phyloP scores from a whole-genome alignment of 768 basidiomycete species.

The Cantharellus cinnabarinus region DNA sequence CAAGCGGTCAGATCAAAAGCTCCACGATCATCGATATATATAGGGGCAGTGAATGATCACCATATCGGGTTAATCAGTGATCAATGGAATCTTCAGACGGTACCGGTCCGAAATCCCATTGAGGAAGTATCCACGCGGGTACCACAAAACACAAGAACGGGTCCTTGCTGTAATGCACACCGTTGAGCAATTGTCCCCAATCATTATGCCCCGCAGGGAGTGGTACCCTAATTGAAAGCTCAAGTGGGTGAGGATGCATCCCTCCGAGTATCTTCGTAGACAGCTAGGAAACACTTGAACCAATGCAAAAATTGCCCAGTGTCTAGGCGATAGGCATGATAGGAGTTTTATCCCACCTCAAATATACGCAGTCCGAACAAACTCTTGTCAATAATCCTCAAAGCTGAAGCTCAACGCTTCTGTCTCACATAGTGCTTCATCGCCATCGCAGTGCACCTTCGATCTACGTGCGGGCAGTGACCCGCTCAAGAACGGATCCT shows the following conservation, averaged over 20 bases:
- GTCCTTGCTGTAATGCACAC: slow-evolving; percentile 37
- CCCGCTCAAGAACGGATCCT: slow-evolving; percentile 58
- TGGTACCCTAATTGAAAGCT: not conserved
- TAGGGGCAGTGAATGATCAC: no score
- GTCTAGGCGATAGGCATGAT: slow-evolving; percentile 20
- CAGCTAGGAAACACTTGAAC: slow-evolving; percentile 12
- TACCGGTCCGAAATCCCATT: no score
- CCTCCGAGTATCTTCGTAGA: slow-evolving; percentile 47
- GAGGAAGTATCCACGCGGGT: no score
- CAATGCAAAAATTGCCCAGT: slow-evolving; percentile 19
- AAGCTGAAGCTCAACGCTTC: slow-evolving; percentile 4
- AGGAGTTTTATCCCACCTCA: slow-evolving; percentile 18
- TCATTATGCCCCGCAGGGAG: not conserved
- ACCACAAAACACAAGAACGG: slow-evolving; percentile 15
- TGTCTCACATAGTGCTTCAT: slow-evolving; percentile 42
- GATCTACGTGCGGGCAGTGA: slow-evolving; percentile 49
- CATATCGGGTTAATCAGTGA: no score
- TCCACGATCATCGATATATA: no score
- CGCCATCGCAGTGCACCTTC: slow-evolving; percentile 53
- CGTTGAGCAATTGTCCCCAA: not conserved
- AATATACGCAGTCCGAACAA: slow-evolving; percentile 25
- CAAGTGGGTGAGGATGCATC: slow-evolving; percentile 47
- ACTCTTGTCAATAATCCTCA: slow-evolving; percentile 48
- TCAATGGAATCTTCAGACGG: no score
- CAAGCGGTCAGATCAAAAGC: no score